Base-by-base conservation (phyloP, 768 basidiomycete species). In the Termitomyces sp. region DNA sequence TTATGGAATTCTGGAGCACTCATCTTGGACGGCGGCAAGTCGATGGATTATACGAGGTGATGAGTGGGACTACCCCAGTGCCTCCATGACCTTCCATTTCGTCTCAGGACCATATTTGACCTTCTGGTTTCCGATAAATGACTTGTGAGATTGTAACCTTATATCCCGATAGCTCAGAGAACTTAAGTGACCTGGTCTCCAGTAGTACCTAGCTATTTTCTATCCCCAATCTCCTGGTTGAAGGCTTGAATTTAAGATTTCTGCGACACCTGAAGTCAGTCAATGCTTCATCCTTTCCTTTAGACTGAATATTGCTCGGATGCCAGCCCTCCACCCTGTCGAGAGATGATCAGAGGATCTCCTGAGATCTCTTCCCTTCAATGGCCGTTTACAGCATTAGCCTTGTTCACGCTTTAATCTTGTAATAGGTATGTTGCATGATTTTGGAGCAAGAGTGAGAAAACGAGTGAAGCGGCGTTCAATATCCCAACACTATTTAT, bases 1-100 rank as follows among this genome's bases (percentile, higher is more conserved):
- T 94, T 46, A 94, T 96, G 89, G 73, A 78, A 56, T 93, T 94
- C 69, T 95, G 92, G 92, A 88, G 91, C 62, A 81, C 85, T 65
- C 70, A 71, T 41, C 71, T 94, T 17, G 74, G 71, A 1, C 78
- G 74, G 59, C 79, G 87, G 64, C 77, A 78, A 60, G 75, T 72
- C 10, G 79, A 84, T 5, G 87, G 84, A 10, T 63, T 89, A 57
- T 88, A 87, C 57, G 86, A 91, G 60, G 84, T 92, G 9, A 78
- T 86, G 78, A 79, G 71, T 51, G 77, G 78, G 12, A 19, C 33
- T 28, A n/a, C 47, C 9, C 17, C 50, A 31, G 23, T 41, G 28
- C n/a, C 54, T 12, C 12, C 14, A 53, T 40, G 44, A 14, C 30
- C 26, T 11, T 38, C 28, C n/a, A 19, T 28, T 30, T 28, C 37